A percentile compares a stretch with the other conserved stretches of the same genome.
These are phyloP conservation scores for Rhizophagus sp. DNA, from an alignment of 192 early-diverging fungal genomes.

Conservation along the genomic window DNA sequence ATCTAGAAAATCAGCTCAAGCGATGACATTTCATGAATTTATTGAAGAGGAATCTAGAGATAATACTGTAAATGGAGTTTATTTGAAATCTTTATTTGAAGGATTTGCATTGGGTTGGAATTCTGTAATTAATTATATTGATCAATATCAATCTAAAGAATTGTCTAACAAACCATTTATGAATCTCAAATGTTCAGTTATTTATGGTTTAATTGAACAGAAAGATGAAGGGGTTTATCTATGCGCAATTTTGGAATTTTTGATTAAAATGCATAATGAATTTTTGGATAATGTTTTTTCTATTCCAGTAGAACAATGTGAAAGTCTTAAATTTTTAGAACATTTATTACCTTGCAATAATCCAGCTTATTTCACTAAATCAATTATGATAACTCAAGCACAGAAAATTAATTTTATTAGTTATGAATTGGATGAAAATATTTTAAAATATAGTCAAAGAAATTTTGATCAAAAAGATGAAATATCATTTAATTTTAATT, in stretches of 20 bases:
- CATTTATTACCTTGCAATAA: no score
- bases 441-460: constrained; percentile 21
- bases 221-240: neutral
- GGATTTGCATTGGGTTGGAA: neutral
- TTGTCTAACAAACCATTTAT: neutral
- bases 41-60: neutral
- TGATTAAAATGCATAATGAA: neutral
- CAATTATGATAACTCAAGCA: neutral
- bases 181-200: neutral
- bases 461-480: neutral
- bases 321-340: no score
- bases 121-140: neutral
- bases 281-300: neutral
- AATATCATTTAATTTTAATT: neutral
- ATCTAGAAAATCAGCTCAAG: constrained; percentile 3
- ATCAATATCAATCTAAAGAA: neutral
- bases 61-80: neutral
- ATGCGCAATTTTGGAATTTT: neutral
- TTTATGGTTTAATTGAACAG: neutral
- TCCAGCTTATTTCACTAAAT: neutral
- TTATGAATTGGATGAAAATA: constrained; percentile 6
- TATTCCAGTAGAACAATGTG: neutral
- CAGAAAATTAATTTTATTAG: neutral
- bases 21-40: neutral
- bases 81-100: neutral